A percentile compares a stretch with the other conserved stretches of the same genome.
phyloP scores from a whole-genome alignment of 1,284 basidiomycete species.

The Tranzscheliella williamsii region DNA sequence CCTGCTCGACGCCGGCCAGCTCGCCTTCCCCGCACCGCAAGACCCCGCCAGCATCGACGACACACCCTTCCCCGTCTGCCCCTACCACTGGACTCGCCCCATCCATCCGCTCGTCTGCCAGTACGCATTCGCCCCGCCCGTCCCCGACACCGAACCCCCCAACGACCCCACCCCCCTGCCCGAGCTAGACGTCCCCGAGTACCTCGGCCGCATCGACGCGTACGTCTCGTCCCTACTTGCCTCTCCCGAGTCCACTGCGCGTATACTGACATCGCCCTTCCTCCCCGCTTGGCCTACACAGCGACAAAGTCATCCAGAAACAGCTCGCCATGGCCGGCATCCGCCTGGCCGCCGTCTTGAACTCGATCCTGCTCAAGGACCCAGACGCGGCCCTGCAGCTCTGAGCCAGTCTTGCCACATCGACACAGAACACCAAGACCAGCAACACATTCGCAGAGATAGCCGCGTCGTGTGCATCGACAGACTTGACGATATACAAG shows the following conservation, averaged over 20 bases:
- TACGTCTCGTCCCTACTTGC: slow-evolving; percentile 6
- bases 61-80: slow-evolving; percentile 69
- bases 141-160: slow-evolving; percentile 29
- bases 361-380: slow-evolving; percentile 63
- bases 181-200: slow-evolving; percentile 83
- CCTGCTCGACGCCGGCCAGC: not conserved
- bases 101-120: slow-evolving; percentile 51
- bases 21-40: slow-evolving; percentile 9
- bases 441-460: no score
- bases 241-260: not conserved
- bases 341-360: slow-evolving; percentile 77
- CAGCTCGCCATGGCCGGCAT: slow-evolving; percentile 79
- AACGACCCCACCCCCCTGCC: slow-evolving; percentile 59
- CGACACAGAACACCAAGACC: no score
- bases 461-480: no score
- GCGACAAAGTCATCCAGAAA: slow-evolving; percentile 75
- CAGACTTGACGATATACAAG: no score
- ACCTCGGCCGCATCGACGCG: slow-evolving; percentile 66
- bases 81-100: slow-evolving; percentile 64
- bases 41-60: slow-evolving; percentile 43
- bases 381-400: no score
- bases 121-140: slow-evolving; percentile 71
- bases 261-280: not conserved
- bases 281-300: slow-evolving; percentile 5
- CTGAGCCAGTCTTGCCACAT: no score